These are phyloP conservation scores for Ceratobasidium sp. DNA, from an alignment of 1,284 basidiomycete species.

Conservation along the genomic window DNA sequence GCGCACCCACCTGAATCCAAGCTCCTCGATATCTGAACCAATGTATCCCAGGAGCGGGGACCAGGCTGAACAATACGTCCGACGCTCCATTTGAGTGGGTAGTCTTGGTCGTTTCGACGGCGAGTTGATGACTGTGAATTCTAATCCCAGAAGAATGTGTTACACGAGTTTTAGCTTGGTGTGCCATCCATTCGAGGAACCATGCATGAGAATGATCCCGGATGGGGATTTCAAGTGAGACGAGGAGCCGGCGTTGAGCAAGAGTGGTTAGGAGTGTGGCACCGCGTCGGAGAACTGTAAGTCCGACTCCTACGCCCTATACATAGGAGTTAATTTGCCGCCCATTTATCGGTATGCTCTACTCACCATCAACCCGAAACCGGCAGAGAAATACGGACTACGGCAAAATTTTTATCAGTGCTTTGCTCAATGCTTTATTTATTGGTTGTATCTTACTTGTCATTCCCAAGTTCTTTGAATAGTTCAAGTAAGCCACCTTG, in stretches of 20 bases:
- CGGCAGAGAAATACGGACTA: slow-evolving; percentile 96
- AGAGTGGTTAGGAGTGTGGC: slow-evolving; percentile 77
- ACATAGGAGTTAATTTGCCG: background rate
- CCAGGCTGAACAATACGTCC: slow-evolving; percentile 89
- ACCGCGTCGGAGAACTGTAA: slow-evolving; percentile 80
- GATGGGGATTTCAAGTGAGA: slow-evolving; percentile 96
- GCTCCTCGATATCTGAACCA: slow-evolving; percentile 90
- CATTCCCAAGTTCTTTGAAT: slow-evolving; percentile 27
- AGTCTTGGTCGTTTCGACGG: slow-evolving; percentile 92
- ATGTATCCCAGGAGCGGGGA: slow-evolving; percentile 96
- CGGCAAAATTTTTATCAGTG: background rate
- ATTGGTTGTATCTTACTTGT: slow-evolving; percentile 12
- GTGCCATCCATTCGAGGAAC: slow-evolving; percentile 98
- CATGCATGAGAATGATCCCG: slow-evolving; percentile 96
- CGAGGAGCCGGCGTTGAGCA: slow-evolving; percentile 90
- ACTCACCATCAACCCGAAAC: slow-evolving; percentile 93
- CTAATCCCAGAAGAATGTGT: slow-evolving; percentile 62
- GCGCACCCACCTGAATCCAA: slow-evolving; percentile 88
- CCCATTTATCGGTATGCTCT: background rate
- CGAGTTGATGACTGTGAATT: slow-evolving; percentile 89
- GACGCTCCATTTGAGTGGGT: slow-evolving; percentile 90
- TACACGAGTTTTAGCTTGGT: slow-evolving; percentile 56
- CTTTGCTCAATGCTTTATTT: background rate
- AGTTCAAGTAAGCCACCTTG: slow-evolving; percentile 12
- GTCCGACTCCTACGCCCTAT: slow-evolving; percentile 87